Percentiles rank a stretch among this genome's conserved stretches.
Evolutionary conservation across 164 flowering plant genomes (phyloP).

Genomic region (Liquidambar formosana): DNA sequence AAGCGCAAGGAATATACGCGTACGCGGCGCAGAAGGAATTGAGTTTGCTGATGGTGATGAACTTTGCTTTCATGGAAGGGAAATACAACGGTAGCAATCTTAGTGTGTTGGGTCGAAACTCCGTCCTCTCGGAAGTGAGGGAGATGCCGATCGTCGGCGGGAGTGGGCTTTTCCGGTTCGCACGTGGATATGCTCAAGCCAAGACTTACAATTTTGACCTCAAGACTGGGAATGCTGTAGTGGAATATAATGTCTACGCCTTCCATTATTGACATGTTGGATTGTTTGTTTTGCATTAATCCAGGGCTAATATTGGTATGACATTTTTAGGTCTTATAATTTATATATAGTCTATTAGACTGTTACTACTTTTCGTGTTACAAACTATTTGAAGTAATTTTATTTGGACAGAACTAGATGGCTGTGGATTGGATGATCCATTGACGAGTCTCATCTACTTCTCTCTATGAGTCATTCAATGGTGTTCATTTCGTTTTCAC

Average conservation of each 20-base stretch:
- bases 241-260: conserved; percentile 29
- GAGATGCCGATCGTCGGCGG: conserved; percentile 18
- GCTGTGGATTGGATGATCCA: too few relatives aligned
- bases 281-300: too few relatives aligned
- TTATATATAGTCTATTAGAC: too few relatives aligned
- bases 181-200: conserved; percentile 27
- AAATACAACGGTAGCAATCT: neutral
- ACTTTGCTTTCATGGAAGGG: conserved; percentile 1
- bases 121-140: neutral
- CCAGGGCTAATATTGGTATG: too few relatives aligned
- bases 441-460: too few relatives aligned
- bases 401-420: too few relatives aligned
- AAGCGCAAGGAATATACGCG: neutral
- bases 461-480: too few relatives aligned
- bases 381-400: too few relatives aligned
- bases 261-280: conserved; percentile 8
- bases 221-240: conserved; percentile 21
- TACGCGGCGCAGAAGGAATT: neutral
- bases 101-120: neutral
- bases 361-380: too few relatives aligned
- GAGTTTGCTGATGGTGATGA: neutral
- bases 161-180: conserved; percentile 25
- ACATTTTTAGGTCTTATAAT: too few relatives aligned
- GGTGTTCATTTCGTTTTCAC: too few relatives aligned
- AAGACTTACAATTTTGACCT: conserved; percentile 8